These are phyloP conservation scores for Trichoderma sp. DNA, from an alignment of 2,329 filamentous ascomycete genomes.

Conservation along the genomic window DNA sequence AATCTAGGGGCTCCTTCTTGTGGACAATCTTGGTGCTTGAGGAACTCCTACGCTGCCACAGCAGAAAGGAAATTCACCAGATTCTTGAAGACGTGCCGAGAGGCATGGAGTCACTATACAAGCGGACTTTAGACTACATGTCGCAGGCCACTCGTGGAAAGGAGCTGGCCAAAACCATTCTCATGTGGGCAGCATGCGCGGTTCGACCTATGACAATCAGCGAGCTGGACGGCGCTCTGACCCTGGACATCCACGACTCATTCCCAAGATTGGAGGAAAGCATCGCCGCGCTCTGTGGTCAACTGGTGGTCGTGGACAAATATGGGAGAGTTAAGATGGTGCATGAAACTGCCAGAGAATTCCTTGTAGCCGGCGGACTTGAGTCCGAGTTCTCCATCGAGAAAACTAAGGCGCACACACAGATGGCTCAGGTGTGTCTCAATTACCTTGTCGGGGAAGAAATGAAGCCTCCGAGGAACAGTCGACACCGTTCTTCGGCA, in stretches of 20 bases:
- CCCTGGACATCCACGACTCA: too few species aligned
- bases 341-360: conserved; percentile 38
- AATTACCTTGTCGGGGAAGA: conserved; percentile 33
- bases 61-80: conserved; percentile 29
- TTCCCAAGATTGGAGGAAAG: too few species aligned
- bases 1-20: conserved; percentile 37
- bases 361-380: conserved; percentile 24
- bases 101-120: conserved; percentile 37
- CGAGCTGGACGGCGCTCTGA: conserved; percentile 30
- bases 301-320: conserved; percentile 29
- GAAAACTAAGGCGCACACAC: conserved; percentile 29
- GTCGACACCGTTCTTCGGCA: conserved; percentile 18
- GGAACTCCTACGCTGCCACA: conserved; percentile 30
- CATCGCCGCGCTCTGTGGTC: too few species aligned
- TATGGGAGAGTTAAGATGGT: conserved; percentile 33
- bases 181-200: conserved; percentile 37
- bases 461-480: conserved; percentile 33
- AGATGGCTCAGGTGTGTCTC: conserved; percentile 35
- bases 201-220: conserved; percentile 32
- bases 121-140: conserved; percentile 32
- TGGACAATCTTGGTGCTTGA: conserved; percentile 36
- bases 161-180: conserved; percentile 34
- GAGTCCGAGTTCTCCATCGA: conserved; percentile 31
- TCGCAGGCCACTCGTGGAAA: conserved; percentile 27
- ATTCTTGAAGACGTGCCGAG: conserved; percentile 33